Evolutionary conservation across 2,329 filamentous ascomycete genomes (phyloP).

Genomic region (Colletotrichum tabaci): DNA sequence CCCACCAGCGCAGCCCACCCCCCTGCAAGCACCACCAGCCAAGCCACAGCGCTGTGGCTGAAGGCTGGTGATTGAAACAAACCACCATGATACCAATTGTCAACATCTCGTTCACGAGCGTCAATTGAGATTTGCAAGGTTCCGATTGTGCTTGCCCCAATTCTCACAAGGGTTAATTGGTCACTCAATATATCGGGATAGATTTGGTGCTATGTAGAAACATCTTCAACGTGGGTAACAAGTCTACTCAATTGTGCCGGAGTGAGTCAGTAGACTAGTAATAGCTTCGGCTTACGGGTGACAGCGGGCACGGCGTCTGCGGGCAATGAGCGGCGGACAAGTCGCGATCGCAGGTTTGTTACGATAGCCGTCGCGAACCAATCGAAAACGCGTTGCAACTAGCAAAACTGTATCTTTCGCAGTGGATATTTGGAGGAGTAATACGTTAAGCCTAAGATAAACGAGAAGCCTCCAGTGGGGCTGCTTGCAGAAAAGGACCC

Average conservation of each 20-base stretch:
- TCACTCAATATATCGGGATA: background rate
- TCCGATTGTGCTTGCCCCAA: background rate
- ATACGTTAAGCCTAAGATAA: conserved; percentile 19
- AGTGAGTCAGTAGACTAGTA: too few species aligned
- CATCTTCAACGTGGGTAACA: too few species aligned
- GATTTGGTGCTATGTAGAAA: too few species aligned
- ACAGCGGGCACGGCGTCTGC: too few species aligned
- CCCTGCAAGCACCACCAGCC: too few species aligned
- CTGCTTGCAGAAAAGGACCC: conserved; percentile 24
- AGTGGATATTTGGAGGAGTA: conserved; percentile 1
- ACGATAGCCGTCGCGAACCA: conserved; percentile 23
- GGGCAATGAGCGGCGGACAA: background rate
- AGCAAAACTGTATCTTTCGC: background rate
- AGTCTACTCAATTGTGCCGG: too few species aligned
- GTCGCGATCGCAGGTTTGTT: background rate
- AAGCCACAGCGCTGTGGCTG: background rate
- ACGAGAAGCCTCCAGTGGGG: conserved; percentile 6
- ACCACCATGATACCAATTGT: too few species aligned
- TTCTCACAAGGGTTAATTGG: background rate
- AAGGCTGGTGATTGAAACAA: too few species aligned
- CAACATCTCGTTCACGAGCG: background rate
- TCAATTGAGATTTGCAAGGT: background rate
- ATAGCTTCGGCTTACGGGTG: too few species aligned
- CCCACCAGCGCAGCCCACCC: background rate
- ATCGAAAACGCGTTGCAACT: background rate